These are phyloP conservation scores for Cochlearia excelsa DNA, from an alignment of 345 rosid species.

Conservation along the genomic window DNA sequence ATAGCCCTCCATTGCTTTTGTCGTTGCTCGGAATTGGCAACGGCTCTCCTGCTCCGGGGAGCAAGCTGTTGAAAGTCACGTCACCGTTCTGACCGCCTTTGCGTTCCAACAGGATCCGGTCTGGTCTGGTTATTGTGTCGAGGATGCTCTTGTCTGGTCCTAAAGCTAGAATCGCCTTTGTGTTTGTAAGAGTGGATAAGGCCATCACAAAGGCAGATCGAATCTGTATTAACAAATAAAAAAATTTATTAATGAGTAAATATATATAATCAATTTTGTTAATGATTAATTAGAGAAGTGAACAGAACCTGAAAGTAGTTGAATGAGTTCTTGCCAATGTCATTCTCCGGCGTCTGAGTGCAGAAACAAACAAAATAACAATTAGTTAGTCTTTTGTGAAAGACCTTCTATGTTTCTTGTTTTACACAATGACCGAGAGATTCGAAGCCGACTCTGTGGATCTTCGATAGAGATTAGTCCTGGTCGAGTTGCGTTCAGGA, in stretches of 20 bases:
- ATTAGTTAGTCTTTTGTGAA: conserved; percentile 8
- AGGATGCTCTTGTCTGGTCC: conserved; percentile 81
- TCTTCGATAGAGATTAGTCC: conserved; percentile 87
- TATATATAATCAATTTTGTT: neutral
- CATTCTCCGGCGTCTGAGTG: conserved; percentile 74
- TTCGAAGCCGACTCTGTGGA: conserved; percentile 63
- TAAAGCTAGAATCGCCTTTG: conserved; percentile 51
- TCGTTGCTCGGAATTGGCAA: conserved; percentile 39
- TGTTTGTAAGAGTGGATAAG: conserved; percentile 61
- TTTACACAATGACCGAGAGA: conserved; percentile 13
- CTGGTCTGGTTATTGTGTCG: conserved; percentile 86
- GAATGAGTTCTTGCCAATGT: conserved; percentile 86
- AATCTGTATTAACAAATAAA: conserved; percentile 45
- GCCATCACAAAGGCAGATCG: conserved; percentile 95
- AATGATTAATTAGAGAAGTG: neutral
- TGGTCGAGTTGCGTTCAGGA: conserved; percentile 55
- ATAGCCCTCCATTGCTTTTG: conserved; percentile 45
- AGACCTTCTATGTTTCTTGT: neutral
- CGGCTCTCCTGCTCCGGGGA: conserved; percentile 90
- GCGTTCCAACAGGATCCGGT: conserved; percentile 62
- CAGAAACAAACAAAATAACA: conserved; percentile 15
- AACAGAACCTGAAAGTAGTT: conserved; percentile 85
- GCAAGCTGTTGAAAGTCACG: conserved; percentile 62
- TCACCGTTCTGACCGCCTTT: conserved; percentile 73
- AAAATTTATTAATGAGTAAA: neutral